Evolutionary conservation across 257 asterid genomes (phyloP).

Genomic region (Apocynum venetum): DNA sequence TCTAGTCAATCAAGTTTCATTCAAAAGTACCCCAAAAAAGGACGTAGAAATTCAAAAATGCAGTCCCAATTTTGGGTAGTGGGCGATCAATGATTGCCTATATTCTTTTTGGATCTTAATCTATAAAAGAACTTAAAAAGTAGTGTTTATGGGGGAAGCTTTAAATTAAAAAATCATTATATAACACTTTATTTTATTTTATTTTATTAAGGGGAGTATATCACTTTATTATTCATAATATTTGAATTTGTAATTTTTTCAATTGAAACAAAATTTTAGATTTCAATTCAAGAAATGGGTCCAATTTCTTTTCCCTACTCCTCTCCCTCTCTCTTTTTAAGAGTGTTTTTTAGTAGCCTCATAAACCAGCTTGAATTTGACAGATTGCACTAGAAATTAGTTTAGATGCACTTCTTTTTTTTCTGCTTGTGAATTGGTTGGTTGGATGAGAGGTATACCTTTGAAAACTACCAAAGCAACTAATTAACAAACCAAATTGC

Average conservation of each 20-base stretch:
- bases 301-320: no score
- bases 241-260: not conserved
- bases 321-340: no score
- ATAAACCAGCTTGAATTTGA: not conserved
- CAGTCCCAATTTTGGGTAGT: not conserved
- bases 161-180: not conserved
- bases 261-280: not conserved
- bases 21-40: not conserved
- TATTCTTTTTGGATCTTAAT: not conserved
- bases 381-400: not conserved
- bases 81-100: conserved; percentile 3
- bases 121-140: not conserved
- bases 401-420: not conserved
- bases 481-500: no score
- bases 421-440: not conserved
- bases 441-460: not conserved
- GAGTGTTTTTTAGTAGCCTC: no score
- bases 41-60: not conserved
- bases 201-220: not conserved
- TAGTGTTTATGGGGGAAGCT: not conserved
- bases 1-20: not conserved
- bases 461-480: no score
- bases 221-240: not conserved
- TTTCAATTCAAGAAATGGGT: no score
- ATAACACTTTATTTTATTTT: not conserved